Base-by-base conservation (phyloP, 2,329 filamentous ascomycete genomes). In the Fusarium marasasianum region DNA sequence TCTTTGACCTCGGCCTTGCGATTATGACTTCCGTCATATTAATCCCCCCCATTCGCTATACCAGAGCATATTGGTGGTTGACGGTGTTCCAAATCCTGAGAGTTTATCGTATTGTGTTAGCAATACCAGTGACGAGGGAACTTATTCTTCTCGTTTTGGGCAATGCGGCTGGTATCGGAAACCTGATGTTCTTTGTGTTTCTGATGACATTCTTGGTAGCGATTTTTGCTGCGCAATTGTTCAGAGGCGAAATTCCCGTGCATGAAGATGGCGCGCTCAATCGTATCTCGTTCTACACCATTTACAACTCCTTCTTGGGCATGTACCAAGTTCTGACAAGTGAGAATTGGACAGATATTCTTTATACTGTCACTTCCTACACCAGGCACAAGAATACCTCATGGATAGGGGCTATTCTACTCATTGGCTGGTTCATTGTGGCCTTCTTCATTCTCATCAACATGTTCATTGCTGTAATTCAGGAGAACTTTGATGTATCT, bases 391-490 rank as follows among this genome's bases (percentile, higher is more conserved):
- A 87, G 75, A 87, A 91, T 44, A 97, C 94, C n/a, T 90, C 93
- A 14, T 98, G 96, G 96, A 95, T 98, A 64, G 95, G 94, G 15
- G 95, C 96, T 14, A 88, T 94, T 3, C 98, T 99, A 77, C 88
- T 98, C 76, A 94, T 98, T 72, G 89, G 95, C 75, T 99, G 96
- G 96, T 98, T 98, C 82, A 96, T 98, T 65, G 88, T 99, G 48
- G 89, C 95, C 11, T 98, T 97, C 82, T 96, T 98, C 81, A 97
- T 99, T 84, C 90, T 98, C 71, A 85, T 99, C 85, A 99, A 98
- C 80, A 99, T 99, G 96, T 99, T 99, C 87, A 98, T 99, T 93
- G 96, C 96, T 87, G 96, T 99, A 84, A 99, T 99, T 75, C 96
- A 99, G 82, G 96, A 99, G 81, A 99, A 98, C 79, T 99, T 99